These are phyloP conservation scores for Morella rubra DNA, from an alignment of 306 rosid genomes.

Conservation along the genomic window DNA sequence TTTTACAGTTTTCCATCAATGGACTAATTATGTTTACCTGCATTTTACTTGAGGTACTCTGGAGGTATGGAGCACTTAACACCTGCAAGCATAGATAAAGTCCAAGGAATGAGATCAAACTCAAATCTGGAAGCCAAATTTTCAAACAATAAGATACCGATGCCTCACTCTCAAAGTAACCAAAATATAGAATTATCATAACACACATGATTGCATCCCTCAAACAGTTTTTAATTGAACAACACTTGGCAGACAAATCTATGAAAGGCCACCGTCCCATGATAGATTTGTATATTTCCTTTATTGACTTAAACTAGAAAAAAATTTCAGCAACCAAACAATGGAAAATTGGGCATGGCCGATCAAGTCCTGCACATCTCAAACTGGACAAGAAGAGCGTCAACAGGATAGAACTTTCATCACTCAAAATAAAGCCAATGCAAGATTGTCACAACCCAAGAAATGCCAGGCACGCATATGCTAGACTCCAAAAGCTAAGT, in stretches of 20 bases:
- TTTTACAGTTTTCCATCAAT: conserved; percentile 4
- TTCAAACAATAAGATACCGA: neutral
- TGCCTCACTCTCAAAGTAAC: neutral
- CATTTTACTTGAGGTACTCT: conserved; percentile 45
- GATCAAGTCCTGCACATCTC: too few relatives aligned
- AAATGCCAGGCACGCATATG: too few relatives aligned
- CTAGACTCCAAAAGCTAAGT: too few relatives aligned
- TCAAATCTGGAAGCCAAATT: conserved; percentile 1
- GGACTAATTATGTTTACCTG: conserved; percentile 60
- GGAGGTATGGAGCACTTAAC: conserved; percentile 93
- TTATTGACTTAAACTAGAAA: too few relatives aligned
- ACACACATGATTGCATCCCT: neutral
- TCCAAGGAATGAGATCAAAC: conserved; percentile 21
- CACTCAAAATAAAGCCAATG: too few relatives aligned
- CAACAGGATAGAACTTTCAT: too few relatives aligned
- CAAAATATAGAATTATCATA: neutral
- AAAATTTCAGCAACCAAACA: too few relatives aligned
- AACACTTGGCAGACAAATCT: neutral
- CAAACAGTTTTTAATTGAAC: neutral
- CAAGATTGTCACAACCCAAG: too few relatives aligned
- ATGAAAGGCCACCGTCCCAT: too few relatives aligned
- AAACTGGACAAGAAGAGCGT: too few relatives aligned
- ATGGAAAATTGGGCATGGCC: too few relatives aligned
- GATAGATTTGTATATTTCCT: too few relatives aligned
- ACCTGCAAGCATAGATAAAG: conserved; percentile 50